Conservation (phyloP, 345 rosid species). For the Gossypium herbaceum region DNA sequence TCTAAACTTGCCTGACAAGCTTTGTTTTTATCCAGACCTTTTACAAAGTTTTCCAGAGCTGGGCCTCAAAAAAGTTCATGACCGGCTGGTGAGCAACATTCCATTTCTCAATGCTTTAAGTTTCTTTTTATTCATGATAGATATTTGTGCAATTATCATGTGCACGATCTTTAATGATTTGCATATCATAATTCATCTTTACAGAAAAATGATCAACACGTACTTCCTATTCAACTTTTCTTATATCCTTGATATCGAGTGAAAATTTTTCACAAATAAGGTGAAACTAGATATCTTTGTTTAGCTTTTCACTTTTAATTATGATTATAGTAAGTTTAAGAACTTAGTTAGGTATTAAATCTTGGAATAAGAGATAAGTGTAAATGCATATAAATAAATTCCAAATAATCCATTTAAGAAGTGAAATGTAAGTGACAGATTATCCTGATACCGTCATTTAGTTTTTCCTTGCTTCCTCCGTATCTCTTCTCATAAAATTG, state of each 20-base stretch:
- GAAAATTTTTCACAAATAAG: neutral
- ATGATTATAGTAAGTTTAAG: neutral
- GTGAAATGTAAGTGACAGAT: neutral
- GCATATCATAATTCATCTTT: neutral
- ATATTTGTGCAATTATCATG: neutral
- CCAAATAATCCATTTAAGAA: neutral
- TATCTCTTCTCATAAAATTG: neutral
- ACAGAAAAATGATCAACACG: neutral
- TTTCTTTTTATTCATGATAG: neutral
- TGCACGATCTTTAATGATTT: neutral
- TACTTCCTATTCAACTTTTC: neutral
- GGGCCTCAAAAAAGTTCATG: conserved; percentile 99
- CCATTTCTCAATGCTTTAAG: conserved; percentile 16
- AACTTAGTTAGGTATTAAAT: neutral
- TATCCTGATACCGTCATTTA: neutral
- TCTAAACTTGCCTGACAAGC: neutral
- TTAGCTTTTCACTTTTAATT: neutral
- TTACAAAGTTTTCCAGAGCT: conserved; percentile 86
- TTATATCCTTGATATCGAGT: neutral
- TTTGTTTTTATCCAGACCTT: conserved; percentile 54
- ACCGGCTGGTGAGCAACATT: conserved; percentile 72
- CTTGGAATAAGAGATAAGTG: neutral
- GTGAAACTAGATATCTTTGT: neutral
- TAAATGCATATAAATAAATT: neutral
- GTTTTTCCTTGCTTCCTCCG: neutral